Base-by-base conservation (phyloP, 352 stramenopile species). In the Phytophthora ramorum region DNA sequence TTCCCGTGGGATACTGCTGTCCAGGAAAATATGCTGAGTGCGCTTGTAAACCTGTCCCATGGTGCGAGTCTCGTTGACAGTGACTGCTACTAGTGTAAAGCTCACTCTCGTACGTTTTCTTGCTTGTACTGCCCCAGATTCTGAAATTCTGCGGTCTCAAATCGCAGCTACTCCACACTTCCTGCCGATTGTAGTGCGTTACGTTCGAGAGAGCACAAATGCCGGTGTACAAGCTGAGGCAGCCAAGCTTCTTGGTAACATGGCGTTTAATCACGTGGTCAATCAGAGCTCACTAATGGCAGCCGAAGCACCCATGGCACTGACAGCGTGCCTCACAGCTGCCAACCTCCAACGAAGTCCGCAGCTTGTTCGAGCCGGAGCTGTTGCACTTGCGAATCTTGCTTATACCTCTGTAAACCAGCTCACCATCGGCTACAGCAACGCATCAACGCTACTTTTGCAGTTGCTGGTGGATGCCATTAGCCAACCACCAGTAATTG, bases 251-350 rank as follows among this genome's bases (percentile, higher is more conserved):
- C 65, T 93, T 3, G 78, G 81, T 3, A 93, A 93, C 34, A 62
- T 92, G 12, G 79, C 81, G 7, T 87, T 61, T 57, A 88, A 89
- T 45, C 81, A 91, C 47, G 65, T 88, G 7, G 78, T 91, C 0
- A 93, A 93, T 46, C 85, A 93, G 54, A 90, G 73, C 32, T 77
- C 74, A 7, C 66, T 90, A 35, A 78, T 93, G 62, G 84, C 82
- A 6, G 74, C 66, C 9, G 81, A 91, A 57, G 85, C 79, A 4
- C 78, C 90, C 35, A 69, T 58, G 4, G 78, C 64, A 32, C 68
- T 93, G 6, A 58, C 70, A 34, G 38, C 17, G 10, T 67, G 70
- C 10, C 61, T 73, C n/a, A 70, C 73, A n/a, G 57, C 70, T 19
- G 63, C 75, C 34, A 76, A 70, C 19, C 44, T 91, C 14, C 62